Base-by-base conservation (phyloP, 345 rosid genomes). In the Excoecaria cochinchinensis region DNA sequence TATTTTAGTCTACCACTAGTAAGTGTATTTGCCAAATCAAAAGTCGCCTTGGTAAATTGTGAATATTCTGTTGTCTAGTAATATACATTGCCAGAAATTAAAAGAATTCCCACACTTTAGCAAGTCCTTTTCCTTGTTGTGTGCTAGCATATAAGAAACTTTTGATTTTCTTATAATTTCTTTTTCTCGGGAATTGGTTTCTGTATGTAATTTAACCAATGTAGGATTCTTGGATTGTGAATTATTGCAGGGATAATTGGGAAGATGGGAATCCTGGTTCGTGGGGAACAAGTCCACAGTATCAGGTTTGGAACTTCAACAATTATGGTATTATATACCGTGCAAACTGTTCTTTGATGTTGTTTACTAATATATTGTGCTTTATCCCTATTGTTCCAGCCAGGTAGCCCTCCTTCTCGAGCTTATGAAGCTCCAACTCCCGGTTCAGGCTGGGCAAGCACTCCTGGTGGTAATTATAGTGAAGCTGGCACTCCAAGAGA, bases 401-500 rank as follows among this genome's bases (percentile, higher is more conserved):
- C 93, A n/a, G 97, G 93, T 84, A 95, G 94, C 82, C 98, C 98
- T 73, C 96, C 93, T 69, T 87, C 93, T 63, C 87, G 97, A 55
- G 78, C 90, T 4, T 95, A 90, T 74, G 99, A 93, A 85, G 97
- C 99, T 62, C 99, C 98, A 62, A 92, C 97, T 68, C 97, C 98
- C 76, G 95, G 98, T 78, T 87, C 96, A 48, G 94, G 92, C 71
- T 94, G 97, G 96, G 91, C 93, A 55, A 88, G 79, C 83, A 94
- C 97, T 79, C 97, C 99, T 21, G 91, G 97, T 74, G 94, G 97
- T 71, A 92, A 79, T 83, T 95, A 91, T 78, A 89, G 92, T 53
- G 98, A 93, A 38, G 93, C 91, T 31, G 99, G 99, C 69, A 93
- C 99, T 14, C 99, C 97, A 78, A 87, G 97, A 70, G 97, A 92